Conservation (phyloP, 768 basidiomycete genomes). For the Amanita phalloides region DNA sequence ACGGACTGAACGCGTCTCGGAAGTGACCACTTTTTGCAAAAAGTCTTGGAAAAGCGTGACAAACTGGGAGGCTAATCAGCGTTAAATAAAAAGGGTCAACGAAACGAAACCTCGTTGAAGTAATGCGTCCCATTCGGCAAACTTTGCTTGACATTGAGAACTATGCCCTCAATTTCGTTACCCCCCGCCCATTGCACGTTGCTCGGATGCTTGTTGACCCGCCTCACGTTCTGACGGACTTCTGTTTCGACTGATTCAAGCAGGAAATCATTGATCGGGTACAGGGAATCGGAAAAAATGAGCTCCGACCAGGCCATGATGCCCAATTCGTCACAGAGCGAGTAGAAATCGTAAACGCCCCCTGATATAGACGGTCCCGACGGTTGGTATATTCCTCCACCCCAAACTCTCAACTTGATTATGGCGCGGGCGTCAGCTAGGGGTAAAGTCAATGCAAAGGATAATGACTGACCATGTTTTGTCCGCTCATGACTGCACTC, state of each 20-base stretch:
- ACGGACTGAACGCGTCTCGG: slow-evolving; percentile 39
- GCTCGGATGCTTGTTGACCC: slow-evolving; percentile 46
- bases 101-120: slow-evolving; percentile 31
- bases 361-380: slow-evolving; percentile 25
- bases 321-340: slow-evolving; percentile 47
- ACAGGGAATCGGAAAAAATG: slow-evolving; percentile 46
- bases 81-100: background rate
- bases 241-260: slow-evolving; percentile 42
- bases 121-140: slow-evolving; percentile 34
- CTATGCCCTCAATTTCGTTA: slow-evolving; percentile 51
- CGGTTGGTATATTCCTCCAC: slow-evolving; percentile 44
- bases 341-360: slow-evolving; percentile 47
- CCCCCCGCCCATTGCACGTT: slow-evolving; percentile 51
- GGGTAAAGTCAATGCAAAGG: background rate
- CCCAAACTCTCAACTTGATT: slow-evolving; percentile 45
- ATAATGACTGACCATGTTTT: slow-evolving; percentile 43
- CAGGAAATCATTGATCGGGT: slow-evolving; percentile 44
- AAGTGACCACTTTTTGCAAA: slow-evolving; percentile 33
- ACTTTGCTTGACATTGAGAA: slow-evolving; percentile 22
- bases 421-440: background rate
- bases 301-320: slow-evolving; percentile 55
- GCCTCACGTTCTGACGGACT: slow-evolving; percentile 44
- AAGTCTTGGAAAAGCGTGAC: slow-evolving; percentile 42
- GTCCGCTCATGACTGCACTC: slow-evolving; percentile 41
- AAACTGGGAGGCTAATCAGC: slow-evolving; percentile 20